Base-by-base conservation (phyloP, 1,139 yeast species). In the Geotrichum carabidarum region DNA sequence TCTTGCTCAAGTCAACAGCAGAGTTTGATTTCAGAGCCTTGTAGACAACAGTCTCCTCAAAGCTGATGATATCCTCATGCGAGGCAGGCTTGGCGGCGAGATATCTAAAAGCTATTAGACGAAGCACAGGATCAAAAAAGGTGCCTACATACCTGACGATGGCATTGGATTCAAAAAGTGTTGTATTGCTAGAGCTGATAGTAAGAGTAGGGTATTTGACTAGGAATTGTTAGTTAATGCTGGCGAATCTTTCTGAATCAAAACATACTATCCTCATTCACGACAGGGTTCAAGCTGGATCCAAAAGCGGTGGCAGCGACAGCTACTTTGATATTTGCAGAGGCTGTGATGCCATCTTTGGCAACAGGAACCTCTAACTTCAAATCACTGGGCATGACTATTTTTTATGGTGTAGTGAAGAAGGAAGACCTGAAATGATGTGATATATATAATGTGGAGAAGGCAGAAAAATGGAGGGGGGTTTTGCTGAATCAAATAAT, bases 121-220 rank as follows among this genome's bases (percentile, higher is more conserved):
- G n/a, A n/a, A n/a, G n/a, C n/a, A n/a, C n/a, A n/a, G n/a, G n/a
- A n/a, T n/a, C n/a, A n/a, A n/a, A n/a, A n/a, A n/a, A n/a, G n/a
- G n/a, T n/a, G n/a, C n/a, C 11, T 42, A 14, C 74, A 65, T 80
- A 88, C 68, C 84, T 82, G 57, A 88, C 90, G 57, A 90, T 85
- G 27, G 97, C 87, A 68, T 90, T 88, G 36, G 94, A 79, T 69
- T 89, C 96, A 58, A 79, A 73, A 61, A 90, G 44, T 15, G 49
- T 37, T 12, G 51, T 46, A 15, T 27, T 32, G 14, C 36, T 40
- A 12, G 31, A 12, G 11, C 49, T 17, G 44, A 43, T 44, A 43
- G 51, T 17, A 32, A 43, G 48, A 43, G 48, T 32, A 8, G 37
- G 50, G 12, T 34, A 52, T 42, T 53, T 50, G 36, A 14, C 56